Conservation (phyloP, 78 protist species). For the Dictyostelium discoideum region DNA sequence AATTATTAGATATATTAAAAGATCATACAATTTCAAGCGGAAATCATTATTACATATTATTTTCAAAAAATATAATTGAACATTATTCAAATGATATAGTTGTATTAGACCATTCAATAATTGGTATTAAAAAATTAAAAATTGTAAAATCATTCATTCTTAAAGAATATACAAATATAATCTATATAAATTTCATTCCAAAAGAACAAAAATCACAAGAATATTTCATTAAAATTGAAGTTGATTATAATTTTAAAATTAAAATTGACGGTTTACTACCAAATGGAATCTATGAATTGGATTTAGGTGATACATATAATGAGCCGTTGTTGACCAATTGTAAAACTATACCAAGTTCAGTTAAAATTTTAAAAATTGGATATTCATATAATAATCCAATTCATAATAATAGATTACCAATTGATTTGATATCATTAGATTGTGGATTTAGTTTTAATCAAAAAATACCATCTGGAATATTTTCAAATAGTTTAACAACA, state of each 20-base stretch:
- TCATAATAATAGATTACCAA: background rate
- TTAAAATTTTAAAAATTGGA: background rate
- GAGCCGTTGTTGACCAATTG: background rate
- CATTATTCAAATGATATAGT: constrained; percentile 6
- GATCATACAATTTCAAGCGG: background rate
- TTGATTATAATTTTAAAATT: constrained; percentile 5
- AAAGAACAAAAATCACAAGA: background rate
- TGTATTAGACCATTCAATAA: constrained; percentile 3
- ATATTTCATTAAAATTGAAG: background rate
- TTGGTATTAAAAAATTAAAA: constrained; percentile 7
- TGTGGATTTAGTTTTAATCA: constrained; percentile 8
- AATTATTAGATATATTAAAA: background rate
- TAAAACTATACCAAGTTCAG: background rate
- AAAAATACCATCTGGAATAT: background rate
- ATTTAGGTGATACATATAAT: background rate
- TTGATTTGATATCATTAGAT: background rate
- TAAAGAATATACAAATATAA: background rate
- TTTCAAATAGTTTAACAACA: background rate
- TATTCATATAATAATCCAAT: background rate
- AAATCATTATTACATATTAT: background rate
- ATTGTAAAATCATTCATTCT: background rate
- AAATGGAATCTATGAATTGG: background rate
- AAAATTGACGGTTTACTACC: background rate
- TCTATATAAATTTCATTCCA: background rate
- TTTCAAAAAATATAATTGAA: constrained; percentile 3